phyloP scores from a whole-genome alignment of 306 rosid species.

The Sindora glabra region DNA sequence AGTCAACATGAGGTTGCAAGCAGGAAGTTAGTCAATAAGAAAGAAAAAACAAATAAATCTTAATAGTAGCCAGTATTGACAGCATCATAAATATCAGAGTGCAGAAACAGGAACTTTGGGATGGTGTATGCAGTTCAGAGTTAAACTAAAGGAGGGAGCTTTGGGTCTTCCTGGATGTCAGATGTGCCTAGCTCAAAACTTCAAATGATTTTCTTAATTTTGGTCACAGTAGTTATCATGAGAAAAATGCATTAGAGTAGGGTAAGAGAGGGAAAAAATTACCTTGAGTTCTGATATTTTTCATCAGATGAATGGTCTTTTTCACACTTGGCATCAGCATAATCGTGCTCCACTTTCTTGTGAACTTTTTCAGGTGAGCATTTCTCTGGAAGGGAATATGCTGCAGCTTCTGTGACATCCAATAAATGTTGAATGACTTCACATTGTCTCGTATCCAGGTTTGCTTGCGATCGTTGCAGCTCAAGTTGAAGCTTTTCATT shows the following conservation, averaged over 20 bases:
- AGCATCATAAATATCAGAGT: background rate
- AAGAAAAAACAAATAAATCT: background rate
- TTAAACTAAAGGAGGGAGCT: background rate
- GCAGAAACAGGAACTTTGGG: conserved; percentile 2
- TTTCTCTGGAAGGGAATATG: conserved; percentile 50
- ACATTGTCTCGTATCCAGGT: conserved; percentile 74
- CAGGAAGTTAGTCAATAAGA: background rate
- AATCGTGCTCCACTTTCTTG: conserved; percentile 45
- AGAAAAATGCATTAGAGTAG: background rate
- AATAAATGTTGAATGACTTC: conserved; percentile 86
- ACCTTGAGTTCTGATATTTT: conserved; percentile 55
- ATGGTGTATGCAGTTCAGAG: background rate
- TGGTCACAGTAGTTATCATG: background rate
- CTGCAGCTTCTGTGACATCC: conserved; percentile 79
- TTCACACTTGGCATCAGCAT: conserved; percentile 40
- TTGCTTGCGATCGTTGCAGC: conserved; percentile 81
- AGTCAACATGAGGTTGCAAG: background rate
- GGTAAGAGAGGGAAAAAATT: conserved; percentile 5
- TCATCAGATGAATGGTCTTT: conserved; percentile 52
- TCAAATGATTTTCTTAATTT: background rate
- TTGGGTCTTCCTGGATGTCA: conserved; percentile 1
- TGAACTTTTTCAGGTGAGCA: conserved; percentile 43
- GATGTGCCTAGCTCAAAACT: conserved; percentile 5
- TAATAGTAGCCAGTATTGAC: background rate
- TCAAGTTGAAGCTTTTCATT: conserved; percentile 89